phyloP scores from a whole-genome alignment of 78 protist genomes.

The Dictyostelium capitatum region DNA sequence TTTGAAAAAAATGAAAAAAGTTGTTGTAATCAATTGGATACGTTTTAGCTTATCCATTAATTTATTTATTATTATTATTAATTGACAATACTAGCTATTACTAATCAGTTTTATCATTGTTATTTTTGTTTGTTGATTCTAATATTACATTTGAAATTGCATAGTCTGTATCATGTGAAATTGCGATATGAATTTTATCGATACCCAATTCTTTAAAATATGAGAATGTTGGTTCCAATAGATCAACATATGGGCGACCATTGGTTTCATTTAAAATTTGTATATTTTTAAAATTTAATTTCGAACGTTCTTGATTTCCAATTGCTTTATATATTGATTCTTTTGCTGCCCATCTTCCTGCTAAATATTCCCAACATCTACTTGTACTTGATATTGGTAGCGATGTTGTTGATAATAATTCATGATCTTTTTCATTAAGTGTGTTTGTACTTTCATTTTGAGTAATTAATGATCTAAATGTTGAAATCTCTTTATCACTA shows the following conservation, averaged over 20 bases:
- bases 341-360: conserved; percentile 81
- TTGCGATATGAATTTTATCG: conserved; percentile 38
- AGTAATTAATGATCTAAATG: neutral
- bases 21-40: no score
- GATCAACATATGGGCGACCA: conserved; percentile 45
- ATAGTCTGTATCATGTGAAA: conserved; percentile 65
- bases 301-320: conserved; percentile 25
- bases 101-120: no score
- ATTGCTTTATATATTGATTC: conserved; percentile 75
- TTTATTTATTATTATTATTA: no score
- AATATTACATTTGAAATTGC: conserved; percentile 72
- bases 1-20: no score
- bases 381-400: neutral
- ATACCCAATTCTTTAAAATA: conserved; percentile 32
- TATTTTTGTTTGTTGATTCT: conserved; percentile 32
- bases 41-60: no score
- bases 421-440: neutral
- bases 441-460: neutral
- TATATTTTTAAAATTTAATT: conserved; percentile 58
- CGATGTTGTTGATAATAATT: neutral
- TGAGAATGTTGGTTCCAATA: conserved; percentile 5
- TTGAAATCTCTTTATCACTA: conserved; percentile 31
- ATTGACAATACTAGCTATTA: no score
- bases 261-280: conserved; percentile 8
- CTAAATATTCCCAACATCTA: conserved; percentile 34